Conservation (phyloP, 148 eudicot species). For the Drosera capensis region DNA sequence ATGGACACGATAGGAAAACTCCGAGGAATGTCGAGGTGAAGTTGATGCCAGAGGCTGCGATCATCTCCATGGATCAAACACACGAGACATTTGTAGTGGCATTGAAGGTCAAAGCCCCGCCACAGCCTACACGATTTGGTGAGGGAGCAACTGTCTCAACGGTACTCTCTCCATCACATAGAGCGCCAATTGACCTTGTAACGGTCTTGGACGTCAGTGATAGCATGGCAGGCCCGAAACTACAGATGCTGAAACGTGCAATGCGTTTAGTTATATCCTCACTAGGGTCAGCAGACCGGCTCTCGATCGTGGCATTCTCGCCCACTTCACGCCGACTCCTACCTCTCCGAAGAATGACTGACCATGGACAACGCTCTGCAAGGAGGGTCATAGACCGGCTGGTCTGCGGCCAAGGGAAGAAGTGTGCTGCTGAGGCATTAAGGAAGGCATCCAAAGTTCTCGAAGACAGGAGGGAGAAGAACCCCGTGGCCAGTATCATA, state of each 20-base stretch:
- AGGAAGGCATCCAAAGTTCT: constrained; percentile 61
- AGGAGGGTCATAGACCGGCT: constrained; percentile 58
- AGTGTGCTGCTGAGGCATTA: constrained; percentile 38
- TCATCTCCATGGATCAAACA: constrained; percentile 39
- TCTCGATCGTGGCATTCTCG: constrained; percentile 68
- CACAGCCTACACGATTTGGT: constrained; percentile 12
- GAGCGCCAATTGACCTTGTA: constrained; percentile 64
- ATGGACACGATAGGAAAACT: not conserved
- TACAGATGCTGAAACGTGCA: constrained; percentile 35
- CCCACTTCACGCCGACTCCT: constrained; percentile 44
- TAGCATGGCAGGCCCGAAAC: constrained; percentile 17
- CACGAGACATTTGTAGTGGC: constrained; percentile 57
- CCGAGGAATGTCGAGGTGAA: constrained; percentile 27
- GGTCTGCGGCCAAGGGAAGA: constrained; percentile 23
- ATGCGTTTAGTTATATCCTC: constrained; percentile 49
- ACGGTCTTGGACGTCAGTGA: constrained; percentile 52
- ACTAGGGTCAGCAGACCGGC: constrained; percentile 57
- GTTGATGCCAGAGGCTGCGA: constrained; percentile 57
- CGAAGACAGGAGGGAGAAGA: constrained; percentile 63
- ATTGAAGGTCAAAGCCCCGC: constrained; percentile 44
- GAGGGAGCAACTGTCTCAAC: too few relatives aligned
- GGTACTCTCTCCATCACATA: too few relatives aligned
- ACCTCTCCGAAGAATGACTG: constrained; percentile 59
- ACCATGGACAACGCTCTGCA: constrained; percentile 44
- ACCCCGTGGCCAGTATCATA: constrained; percentile 39